These are phyloP conservation scores for Aspergillus piperis DNA, from an alignment of 2,329 filamentous ascomycete species.

Conservation along the genomic window DNA sequence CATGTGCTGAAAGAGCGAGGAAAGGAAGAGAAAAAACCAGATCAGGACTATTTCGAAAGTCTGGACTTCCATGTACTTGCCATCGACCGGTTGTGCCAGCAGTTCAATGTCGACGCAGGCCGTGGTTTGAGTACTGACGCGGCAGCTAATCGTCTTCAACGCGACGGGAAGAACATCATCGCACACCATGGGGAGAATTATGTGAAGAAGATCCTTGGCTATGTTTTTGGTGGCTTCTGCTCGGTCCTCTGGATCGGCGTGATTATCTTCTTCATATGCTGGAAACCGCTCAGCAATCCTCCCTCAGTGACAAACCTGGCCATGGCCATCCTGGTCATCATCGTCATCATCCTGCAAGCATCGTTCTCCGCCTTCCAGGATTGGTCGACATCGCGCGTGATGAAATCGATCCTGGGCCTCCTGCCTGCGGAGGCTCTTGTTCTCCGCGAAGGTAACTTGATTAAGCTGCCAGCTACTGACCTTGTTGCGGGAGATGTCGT, in stretches of 20 bases:
- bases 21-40: slow-evolving; percentile 30
- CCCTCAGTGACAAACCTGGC: slow-evolving; percentile 69
- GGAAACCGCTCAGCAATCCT: slow-evolving; percentile 72
- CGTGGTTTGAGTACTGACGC: slow-evolving; percentile 64
- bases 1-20: slow-evolving; percentile 22
- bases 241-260: slow-evolving; percentile 68
- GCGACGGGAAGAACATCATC: slow-evolving; percentile 69
- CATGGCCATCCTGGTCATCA: slow-evolving; percentile 70
- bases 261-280: slow-evolving; percentile 74
- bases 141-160: slow-evolving; percentile 56
- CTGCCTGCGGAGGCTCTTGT: slow-evolving; percentile 71
- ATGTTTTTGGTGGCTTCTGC: slow-evolving; percentile 81
- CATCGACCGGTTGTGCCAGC: slow-evolving; percentile 57
- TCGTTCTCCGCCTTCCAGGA: slow-evolving; percentile 71
- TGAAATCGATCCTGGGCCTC: slow-evolving; percentile 77
- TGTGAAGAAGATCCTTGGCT: slow-evolving; percentile 61
- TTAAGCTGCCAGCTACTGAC: slow-evolving; percentile 57
- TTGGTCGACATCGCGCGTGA: slow-evolving; percentile 74
- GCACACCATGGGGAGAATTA: slow-evolving; percentile 66
- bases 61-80: slow-evolving; percentile 69
- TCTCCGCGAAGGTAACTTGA: slow-evolving; percentile 61
- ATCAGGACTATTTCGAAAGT: slow-evolving; percentile 57
- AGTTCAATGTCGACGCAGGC: slow-evolving; percentile 60
- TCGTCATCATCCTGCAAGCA: slow-evolving; percentile 71
- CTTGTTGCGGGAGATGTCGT: slow-evolving; percentile 76